Conservation (phyloP, 1,284 basidiomycete species). For the Tylopilus sp. region DNA sequence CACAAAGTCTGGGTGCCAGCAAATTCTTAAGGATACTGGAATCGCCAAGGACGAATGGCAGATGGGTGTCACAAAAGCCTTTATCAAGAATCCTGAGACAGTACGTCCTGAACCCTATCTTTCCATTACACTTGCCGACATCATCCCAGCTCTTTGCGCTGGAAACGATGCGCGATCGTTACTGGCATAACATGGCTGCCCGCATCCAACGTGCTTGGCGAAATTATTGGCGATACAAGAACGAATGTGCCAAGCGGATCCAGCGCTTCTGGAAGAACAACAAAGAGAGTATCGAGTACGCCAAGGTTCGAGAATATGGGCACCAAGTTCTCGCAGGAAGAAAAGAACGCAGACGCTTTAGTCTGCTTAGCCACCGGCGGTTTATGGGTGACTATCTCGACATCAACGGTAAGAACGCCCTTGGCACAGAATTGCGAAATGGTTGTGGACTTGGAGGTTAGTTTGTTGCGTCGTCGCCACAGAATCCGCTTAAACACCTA, state of each 20-base stretch:
- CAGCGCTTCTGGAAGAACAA: conserved; percentile 99
- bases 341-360: conserved; percentile 93
- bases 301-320: conserved; percentile 87
- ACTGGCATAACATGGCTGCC: conserved; percentile 99
- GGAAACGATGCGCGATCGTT: conserved; percentile 97
- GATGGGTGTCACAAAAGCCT: conserved; percentile 98
- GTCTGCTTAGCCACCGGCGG: conserved; percentile 88
- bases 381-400: conserved; percentile 98
- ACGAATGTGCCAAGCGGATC: conserved; percentile 92
- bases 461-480: conserved; percentile 28
- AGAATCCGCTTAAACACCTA: conserved; percentile 8
- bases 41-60: conserved; percentile 98
- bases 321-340: conserved; percentile 87
- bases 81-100: conserved; percentile 99
- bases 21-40: conserved; percentile 90
- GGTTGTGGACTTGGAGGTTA: conserved; percentile 73
- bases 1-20: conserved; percentile 85
- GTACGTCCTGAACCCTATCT: conserved; percentile 41
- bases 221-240: conserved; percentile 91
- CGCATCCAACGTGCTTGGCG: conserved; percentile 96
- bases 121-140: conserved; percentile 1
- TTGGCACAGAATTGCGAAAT: conserved; percentile 75
- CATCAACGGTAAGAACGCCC: conserved; percentile 73
- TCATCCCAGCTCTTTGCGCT: conserved; percentile 82
- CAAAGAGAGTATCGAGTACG: conserved; percentile 88